phyloP scores from a whole-genome alignment of 1,139 yeast genomes.

The Geotrichum reessii region DNA sequence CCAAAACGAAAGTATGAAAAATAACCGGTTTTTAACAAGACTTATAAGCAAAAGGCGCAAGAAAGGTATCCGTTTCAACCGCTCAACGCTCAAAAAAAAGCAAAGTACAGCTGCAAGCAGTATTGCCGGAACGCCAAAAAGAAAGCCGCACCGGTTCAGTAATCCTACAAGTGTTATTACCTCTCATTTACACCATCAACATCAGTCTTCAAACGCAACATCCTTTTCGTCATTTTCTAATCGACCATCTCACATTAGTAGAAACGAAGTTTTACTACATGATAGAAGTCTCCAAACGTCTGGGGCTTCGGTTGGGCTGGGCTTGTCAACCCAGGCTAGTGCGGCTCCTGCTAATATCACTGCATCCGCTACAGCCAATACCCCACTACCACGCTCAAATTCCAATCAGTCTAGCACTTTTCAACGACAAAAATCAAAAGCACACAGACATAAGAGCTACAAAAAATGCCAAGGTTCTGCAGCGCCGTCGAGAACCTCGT shows the following conservation, averaged over 20 bases:
- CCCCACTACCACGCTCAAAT: neutral
- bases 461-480: neutral
- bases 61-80: neutral
- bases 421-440: neutral
- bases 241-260: slow-evolving; percentile 1
- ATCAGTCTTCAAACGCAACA: slow-evolving; percentile 3
- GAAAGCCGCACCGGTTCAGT: neutral
- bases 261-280: neutral
- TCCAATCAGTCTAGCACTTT: neutral
- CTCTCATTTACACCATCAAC: slow-evolving; percentile 7
- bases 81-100: neutral
- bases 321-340: slow-evolving; percentile 3
- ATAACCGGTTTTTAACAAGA: neutral
- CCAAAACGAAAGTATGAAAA: neutral
- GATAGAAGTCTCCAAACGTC: neutral
- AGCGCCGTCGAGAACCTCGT: neutral
- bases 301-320: neutral
- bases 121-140: neutral
- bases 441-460: neutral
- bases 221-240: slow-evolving; percentile 11
- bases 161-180: neutral
- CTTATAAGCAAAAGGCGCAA: neutral
- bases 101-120: neutral
- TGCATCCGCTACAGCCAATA: neutral
- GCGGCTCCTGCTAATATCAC: slow-evolving; percentile 8